A percentile compares a stretch with the other conserved stretches of the same genome.
Conservation (phyloP, 2,329 filamentous ascomycete species). For the Fusarium sp. region DNA sequence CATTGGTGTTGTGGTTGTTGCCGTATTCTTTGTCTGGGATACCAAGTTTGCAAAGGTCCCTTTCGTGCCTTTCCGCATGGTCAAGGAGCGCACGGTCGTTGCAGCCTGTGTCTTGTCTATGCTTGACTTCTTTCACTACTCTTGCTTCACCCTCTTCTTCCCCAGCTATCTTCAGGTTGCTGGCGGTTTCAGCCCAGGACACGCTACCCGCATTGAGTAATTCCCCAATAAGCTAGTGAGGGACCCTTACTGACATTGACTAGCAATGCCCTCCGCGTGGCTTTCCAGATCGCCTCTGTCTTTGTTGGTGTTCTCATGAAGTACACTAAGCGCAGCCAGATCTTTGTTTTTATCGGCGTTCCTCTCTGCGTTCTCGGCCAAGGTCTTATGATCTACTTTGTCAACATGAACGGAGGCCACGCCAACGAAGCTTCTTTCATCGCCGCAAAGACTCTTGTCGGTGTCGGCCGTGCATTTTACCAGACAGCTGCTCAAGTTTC, state of each 20-base stretch:
- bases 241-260: not conserved
- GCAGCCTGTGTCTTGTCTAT: conserved; percentile 56
- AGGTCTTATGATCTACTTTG: conserved; percentile 52
- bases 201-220: conserved; percentile 57
- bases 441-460: conserved; percentile 54
- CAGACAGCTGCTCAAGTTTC: conserved; percentile 46
- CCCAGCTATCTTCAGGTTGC: conserved; percentile 59
- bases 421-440: conserved; percentile 56
- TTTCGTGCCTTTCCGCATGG: conserved; percentile 58
- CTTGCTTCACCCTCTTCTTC: conserved; percentile 58
- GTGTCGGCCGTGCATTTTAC: conserved; percentile 55
- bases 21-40: conserved; percentile 56
- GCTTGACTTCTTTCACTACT: conserved; percentile 58
- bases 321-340: conserved; percentile 55
- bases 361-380: conserved; percentile 56
- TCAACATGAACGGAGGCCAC: conserved; percentile 45
- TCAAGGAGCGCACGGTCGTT: conserved; percentile 58
- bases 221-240: rapidly evolving
- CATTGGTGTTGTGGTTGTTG: conserved; percentile 49
- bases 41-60: conserved; percentile 56
- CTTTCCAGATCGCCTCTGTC: conserved; percentile 57
- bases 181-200: conserved; percentile 54
- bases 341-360: conserved; percentile 50
- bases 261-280: conserved; percentile 53
- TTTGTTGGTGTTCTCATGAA: conserved; percentile 56